Percentiles rank a stretch among this genome's conserved stretches.
These are phyloP conservation scores for Pseudozyma sp. DNA, from an alignment of 1,284 basidiomycete genomes.

Conservation along the genomic window DNA sequence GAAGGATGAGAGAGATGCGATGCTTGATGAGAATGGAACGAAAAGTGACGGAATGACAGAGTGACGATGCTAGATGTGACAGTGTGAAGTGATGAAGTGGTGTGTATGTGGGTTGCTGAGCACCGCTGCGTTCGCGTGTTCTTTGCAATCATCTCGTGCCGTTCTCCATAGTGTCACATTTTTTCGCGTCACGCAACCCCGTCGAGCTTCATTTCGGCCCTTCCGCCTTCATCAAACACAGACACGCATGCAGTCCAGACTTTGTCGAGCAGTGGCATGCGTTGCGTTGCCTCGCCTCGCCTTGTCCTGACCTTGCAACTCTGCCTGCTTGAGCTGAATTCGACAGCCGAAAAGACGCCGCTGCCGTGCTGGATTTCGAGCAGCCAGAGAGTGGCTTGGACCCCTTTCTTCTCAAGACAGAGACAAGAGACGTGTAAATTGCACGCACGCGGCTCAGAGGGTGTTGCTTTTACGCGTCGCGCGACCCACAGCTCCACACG, in stretches of 20 bases:
- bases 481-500: constrained; percentile 18
- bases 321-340: no score
- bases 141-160: neutral
- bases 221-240: neutral
- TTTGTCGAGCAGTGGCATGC: neutral
- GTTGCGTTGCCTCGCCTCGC: neutral
- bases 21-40: constrained; percentile 1
- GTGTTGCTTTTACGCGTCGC: constrained; percentile 41
- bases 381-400: neutral
- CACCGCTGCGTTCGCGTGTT: constrained; percentile 6
- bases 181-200: constrained; percentile 28
- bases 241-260: neutral
- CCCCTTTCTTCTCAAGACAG: constrained; percentile 9
- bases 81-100: neutral
- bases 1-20: neutral
- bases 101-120: neutral
- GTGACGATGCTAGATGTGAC: neutral
- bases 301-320: no score
- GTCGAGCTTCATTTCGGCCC: constrained; percentile 4
- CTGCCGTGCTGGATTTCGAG: constrained; percentile 3
- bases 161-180: constrained; percentile 15
- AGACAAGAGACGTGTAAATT: constrained; percentile 6
- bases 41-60: neutral
- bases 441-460: neutral
- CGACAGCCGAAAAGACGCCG: neutral